Percentiles rank a stretch among this genome's conserved stretches.
phyloP scores from a whole-genome alignment of 495 filamentous ascomycete genomes.

The Podospora pseudopauciseta region DNA sequence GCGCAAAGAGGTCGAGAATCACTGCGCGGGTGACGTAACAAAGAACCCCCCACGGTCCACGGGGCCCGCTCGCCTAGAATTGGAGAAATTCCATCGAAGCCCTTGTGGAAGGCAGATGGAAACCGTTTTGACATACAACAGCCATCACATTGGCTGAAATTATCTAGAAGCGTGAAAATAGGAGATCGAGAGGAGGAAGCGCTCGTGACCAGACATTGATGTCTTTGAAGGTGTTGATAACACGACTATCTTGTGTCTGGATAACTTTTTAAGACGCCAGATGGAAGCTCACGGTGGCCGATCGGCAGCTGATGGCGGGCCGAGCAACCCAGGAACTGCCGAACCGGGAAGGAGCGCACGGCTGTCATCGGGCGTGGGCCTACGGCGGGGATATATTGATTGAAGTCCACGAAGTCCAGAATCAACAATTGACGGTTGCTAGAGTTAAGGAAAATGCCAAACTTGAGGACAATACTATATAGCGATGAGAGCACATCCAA shows the following conservation, averaged over 20 bases:
- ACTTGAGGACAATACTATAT: too few relatives aligned
- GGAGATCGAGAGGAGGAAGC: neutral
- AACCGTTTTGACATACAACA: neutral
- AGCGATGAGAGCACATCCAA: too few relatives aligned
- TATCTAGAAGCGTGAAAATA: neutral
- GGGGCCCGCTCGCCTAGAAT: neutral
- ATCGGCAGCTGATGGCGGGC: neutral
- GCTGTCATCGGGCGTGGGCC: neutral
- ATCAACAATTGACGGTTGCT: too few relatives aligned
- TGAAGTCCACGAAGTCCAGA: neutral
- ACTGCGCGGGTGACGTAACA: constrained; percentile 1
- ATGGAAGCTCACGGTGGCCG: neutral
- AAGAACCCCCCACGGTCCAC: constrained; percentile 2
- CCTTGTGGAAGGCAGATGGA: neutral
- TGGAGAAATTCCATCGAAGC: neutral
- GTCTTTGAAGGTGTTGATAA: neutral
- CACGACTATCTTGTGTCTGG: neutral
- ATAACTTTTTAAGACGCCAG: neutral
- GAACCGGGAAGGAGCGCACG: neutral
- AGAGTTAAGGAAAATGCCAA: too few relatives aligned
- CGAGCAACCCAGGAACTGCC: neutral
- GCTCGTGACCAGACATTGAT: too few relatives aligned
- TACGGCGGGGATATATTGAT: neutral
- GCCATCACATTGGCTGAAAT: neutral
- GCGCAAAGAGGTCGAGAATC: neutral